These are phyloP conservation scores for Citrullus colocynthis DNA, from an alignment of 306 rosid genomes.

Conservation along the genomic window DNA sequence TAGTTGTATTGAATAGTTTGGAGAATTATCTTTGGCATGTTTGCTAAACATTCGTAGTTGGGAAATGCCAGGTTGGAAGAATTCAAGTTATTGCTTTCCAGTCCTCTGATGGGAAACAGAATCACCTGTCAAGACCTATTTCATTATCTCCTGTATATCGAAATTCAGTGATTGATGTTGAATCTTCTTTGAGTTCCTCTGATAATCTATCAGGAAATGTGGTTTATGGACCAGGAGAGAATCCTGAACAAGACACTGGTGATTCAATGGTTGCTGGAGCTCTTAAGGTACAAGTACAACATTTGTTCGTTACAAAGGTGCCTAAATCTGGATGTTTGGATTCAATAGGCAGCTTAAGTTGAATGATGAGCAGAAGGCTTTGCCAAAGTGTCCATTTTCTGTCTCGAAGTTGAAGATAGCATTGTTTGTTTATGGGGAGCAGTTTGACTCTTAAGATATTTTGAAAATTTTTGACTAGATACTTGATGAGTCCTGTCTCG, in stretches of 20 bases:
- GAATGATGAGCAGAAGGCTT: slow-evolving; percentile 6
- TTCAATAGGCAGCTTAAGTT: neutral
- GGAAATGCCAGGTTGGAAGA: slow-evolving; percentile 63
- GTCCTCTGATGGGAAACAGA: slow-evolving; percentile 87
- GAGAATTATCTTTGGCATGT: slow-evolving; percentile 4
- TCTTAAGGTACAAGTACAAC: slow-evolving; percentile 39
- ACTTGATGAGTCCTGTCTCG: neutral
- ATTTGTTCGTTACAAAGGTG: neutral
- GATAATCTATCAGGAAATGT: slow-evolving; percentile 34
- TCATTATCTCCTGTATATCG: slow-evolving; percentile 54
- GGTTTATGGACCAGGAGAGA: slow-evolving; percentile 38
- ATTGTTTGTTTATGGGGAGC: neutral
- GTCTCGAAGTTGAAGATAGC: neutral
- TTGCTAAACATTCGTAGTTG: slow-evolving; percentile 6
- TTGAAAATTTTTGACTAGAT: neutral
- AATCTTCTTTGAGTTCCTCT: slow-evolving; percentile 79
- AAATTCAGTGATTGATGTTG: slow-evolving; percentile 72
- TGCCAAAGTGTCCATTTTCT: neutral
- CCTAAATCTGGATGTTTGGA: slow-evolving; percentile 1
- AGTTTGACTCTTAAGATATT: neutral
- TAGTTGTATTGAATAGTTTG: slow-evolving; percentile 10
- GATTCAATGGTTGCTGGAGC: slow-evolving; percentile 53
- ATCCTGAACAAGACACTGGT: slow-evolving; percentile 52
- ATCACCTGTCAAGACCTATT: slow-evolving; percentile 37
- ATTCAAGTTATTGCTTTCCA: slow-evolving; percentile 99